Evolutionary conservation across 2,329 filamentous ascomycete genomes (phyloP).

Genomic region (Fusarium miscanthi): DNA sequence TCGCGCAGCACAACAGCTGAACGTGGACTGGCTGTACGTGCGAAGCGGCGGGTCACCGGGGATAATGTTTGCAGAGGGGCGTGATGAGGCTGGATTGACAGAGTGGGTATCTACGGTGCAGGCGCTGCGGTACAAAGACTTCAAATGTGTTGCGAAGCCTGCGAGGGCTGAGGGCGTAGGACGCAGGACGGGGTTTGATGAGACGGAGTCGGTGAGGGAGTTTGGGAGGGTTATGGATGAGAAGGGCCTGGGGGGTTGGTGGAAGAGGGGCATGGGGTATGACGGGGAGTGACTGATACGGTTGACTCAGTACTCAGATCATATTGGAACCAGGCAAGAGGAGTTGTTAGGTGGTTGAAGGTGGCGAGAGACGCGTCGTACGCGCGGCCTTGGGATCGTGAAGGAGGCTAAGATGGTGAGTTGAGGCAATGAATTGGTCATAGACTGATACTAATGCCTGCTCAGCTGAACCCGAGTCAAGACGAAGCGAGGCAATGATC

Average conservation of each 20-base stretch:
- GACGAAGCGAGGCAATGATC: neutral
- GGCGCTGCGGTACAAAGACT: conserved; percentile 77
- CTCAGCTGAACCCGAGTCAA: neutral
- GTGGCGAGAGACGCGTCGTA: conserved; percentile 9
- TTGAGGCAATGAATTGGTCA: neutral
- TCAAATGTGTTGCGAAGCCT: conserved; percentile 66
- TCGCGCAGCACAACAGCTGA: conserved; percentile 69
- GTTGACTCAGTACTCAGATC: too few relatives aligned
- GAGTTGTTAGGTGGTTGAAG: neutral
- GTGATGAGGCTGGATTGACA: conserved; percentile 62
- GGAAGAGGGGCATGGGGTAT: conserved; percentile 75
- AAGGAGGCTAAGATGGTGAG: neutral
- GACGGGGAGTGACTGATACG: neutral
- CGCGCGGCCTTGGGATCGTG: conserved; percentile 23
- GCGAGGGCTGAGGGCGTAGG: conserved; percentile 12
- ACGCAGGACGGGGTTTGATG: conserved; percentile 55
- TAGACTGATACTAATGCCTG: neutral
- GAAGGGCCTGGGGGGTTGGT: conserved; percentile 71
- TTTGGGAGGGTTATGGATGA: conserved; percentile 72
- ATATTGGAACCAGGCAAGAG: too few relatives aligned
- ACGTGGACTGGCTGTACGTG: conserved; percentile 70
- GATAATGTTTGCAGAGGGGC: conserved; percentile 80
- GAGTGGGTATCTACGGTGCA: conserved; percentile 75
- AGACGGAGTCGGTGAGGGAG: conserved; percentile 72
- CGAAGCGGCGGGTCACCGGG: conserved; percentile 76